phyloP scores from a whole-genome alignment of 2,329 filamentous ascomycete genomes.

The Metarhizium guizhouense region DNA sequence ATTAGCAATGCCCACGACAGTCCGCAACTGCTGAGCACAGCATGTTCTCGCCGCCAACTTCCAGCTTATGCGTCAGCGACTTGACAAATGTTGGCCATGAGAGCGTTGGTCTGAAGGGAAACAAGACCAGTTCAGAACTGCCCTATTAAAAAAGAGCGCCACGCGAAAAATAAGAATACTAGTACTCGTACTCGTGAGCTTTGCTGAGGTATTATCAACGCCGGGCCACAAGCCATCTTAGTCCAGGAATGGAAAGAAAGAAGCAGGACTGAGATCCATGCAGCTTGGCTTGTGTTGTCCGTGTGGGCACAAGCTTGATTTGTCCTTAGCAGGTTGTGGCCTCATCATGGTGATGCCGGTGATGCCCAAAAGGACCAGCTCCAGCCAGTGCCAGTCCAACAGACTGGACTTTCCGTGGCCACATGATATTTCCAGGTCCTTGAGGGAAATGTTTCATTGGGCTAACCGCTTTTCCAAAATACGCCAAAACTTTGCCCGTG shows the following conservation, averaged over 20 bases:
- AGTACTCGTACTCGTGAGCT: too few species aligned
- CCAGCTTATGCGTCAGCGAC: background rate
- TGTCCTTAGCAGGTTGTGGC: background rate
- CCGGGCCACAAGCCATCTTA: background rate
- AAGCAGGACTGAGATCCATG: too few species aligned
- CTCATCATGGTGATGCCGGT: background rate
- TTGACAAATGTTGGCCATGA: background rate
- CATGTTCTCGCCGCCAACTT: background rate
- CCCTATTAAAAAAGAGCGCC: background rate
- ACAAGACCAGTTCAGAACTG: background rate
- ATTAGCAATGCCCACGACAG: background rate
- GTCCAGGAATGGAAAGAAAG: too few species aligned
- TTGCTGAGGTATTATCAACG: background rate
- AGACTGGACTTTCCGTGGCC: too few species aligned
- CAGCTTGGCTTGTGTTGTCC: background rate
- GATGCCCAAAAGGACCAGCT: slow-evolving; percentile 3
- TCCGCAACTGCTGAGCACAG: background rate
- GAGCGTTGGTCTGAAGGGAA: background rate
- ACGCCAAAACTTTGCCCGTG: too few species aligned
- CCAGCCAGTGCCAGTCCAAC: background rate
- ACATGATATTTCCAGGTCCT: too few species aligned
- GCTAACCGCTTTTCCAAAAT: too few species aligned
- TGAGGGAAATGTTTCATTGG: too few species aligned
- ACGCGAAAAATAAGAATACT: background rate
- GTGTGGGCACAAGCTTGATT: background rate